Conservation (phyloP, 129 eudicot genomes). For the Deinandra increscens region DNA sequence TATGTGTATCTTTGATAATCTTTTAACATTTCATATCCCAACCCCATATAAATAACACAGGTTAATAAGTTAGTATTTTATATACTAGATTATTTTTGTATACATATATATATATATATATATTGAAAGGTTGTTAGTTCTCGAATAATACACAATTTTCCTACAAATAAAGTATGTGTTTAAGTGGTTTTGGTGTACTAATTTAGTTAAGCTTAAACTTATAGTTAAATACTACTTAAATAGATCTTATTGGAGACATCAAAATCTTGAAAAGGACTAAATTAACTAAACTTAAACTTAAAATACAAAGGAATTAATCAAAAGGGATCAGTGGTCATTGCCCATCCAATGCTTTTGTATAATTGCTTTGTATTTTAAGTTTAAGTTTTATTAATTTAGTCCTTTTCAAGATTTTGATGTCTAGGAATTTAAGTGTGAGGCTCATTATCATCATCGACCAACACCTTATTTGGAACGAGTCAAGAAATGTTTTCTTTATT, state of each 20-base stretch:
- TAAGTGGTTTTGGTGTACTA: too few species aligned
- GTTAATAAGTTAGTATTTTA: too few species aligned
- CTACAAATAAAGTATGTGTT: neutral
- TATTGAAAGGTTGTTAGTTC: too few species aligned
- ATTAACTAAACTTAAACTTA: constrained; percentile 9
- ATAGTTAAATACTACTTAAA: neutral
- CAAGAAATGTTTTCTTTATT: neutral
- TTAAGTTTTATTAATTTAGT: constrained; percentile 10
- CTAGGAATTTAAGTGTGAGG: constrained; percentile 7
- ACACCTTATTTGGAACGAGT: neutral
- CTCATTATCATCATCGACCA: neutral
- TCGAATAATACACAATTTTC: neutral
- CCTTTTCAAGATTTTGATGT: neutral
- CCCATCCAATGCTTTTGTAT: neutral
- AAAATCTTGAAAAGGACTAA: neutral
- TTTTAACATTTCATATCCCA: too few species aligned
- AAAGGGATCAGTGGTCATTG: neutral
- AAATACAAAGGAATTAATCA: neutral
- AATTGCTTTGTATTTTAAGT: neutral
- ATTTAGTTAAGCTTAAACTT: too few species aligned
- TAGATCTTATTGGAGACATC: neutral
- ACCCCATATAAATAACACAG: too few species aligned
- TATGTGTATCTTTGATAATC: too few species aligned
- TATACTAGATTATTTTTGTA: too few species aligned
- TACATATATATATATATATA: too few species aligned